Evolutionary conservation across 257 asterid genomes (phyloP), one percentile per base, ranked within the genome.

Genomic region (Petrea volubilis): DNA sequence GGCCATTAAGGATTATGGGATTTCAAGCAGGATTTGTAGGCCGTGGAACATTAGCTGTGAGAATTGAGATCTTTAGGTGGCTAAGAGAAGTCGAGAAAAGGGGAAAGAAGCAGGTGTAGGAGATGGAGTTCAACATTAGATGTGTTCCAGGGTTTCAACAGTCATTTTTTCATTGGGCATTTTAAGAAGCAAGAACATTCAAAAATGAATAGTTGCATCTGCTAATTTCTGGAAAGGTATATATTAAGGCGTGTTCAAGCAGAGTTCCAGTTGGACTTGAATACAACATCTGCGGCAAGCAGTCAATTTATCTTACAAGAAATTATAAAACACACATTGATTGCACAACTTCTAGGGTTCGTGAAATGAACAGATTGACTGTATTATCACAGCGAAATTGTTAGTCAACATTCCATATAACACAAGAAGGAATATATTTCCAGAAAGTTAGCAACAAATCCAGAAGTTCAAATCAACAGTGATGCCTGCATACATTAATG

Each of bases 51-150:
- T 31, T 77, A 29, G 43, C 78, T n/a, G 8, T 78, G 36, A 77
- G 77, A 60, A 67, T 3, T 38, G 43, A 38, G 43, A 38, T 38
- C 43, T 70, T 44, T 46, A 67, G 17, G 65, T 60, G 17, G 72
- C 57, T 69, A 44, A 44, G 60, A 84, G 64, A 56, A 68, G 51
- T 31, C 53, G 68, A 14, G 82, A 18, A n/a, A 79, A 78, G 85
- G 86, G 76, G 38, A 82, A 78, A 31, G 85, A 80, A 70, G 88
- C 84, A 21, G 83, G 81, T 7, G 88, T 74, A 60, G 90, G 81
- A 18, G 87, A 80, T n/a, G n/a, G 46, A 46, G 72, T 51, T 60
- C 82, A 20, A n/a, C 5, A 78, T 58, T 67, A 83, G 72, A 67
- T 12, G 17, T 13, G n/a, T 44, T 3, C 12, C 50, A 44, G 46